Evolutionary conservation across 257 asterid species (phyloP), one percentile per base, ranked within the genome.

Genomic region (Solanum raphanifolium): DNA sequence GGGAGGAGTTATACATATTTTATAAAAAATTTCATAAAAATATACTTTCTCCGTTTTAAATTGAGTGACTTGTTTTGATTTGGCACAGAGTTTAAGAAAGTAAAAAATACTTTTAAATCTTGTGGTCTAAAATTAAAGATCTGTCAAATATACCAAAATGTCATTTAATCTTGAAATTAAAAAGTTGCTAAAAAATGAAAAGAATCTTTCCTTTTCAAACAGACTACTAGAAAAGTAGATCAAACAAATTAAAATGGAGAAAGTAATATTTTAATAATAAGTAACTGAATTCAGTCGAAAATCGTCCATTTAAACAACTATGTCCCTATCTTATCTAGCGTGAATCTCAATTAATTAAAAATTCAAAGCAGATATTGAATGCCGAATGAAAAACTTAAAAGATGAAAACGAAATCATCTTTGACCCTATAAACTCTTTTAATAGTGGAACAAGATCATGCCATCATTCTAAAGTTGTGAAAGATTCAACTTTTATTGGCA

Each of bases 381-480:
- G 7, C n/a, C 0, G 3, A 16, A 11, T 0, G 25, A 4, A 32
- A 13, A 31, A 29, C 75, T 29, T 55, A 55, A 38, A 75, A 38
- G 52, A 5, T 34, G 27, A 66, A 68, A 31, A 31, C 3, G 39
- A 31, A 9, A 23, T 38, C 21, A 36, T 13, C 58, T 36, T 38
- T 78, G 84, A 39, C 84, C 62, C n/a, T 39, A 39, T 78, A 31
- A 7, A 4, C 43, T n/a, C 60, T 39, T 39, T n/a, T 41, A 41
- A 16, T 41, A 78, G 36, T 78, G 84, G 83, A 13, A 25, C 35
- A 41, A 39, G 88, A 87, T 86, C 86, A 85, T 88, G 66, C 38
- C 89, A 55, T 75, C 91, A 88, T 90, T 89, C 60, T 83, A 90
- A 92, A 89, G 92, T 86, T 2, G 35, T 43, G 74, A 36, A 73